Conservation (phyloP, 129 eudicot genomes). For the Centrapalus pauciflorus region DNA sequence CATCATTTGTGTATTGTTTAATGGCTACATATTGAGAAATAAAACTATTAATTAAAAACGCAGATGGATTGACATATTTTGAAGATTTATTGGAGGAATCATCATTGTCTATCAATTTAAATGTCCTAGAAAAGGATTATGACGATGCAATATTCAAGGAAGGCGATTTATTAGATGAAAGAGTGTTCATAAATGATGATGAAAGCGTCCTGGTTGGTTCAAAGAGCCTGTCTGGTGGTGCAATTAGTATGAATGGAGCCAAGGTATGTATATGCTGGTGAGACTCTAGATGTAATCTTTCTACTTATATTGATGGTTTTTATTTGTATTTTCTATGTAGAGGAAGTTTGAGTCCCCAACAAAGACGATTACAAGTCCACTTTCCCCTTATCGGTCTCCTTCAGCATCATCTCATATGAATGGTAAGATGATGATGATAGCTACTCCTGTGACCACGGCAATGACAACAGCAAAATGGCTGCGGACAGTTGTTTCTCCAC, state of each 20-base stretch:
- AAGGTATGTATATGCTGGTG: constrained; percentile 84
- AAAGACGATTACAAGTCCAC: constrained; percentile 76
- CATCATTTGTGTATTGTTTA: background rate
- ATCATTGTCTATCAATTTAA: constrained; percentile 46
- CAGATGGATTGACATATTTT: constrained; percentile 76
- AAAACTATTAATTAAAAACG: constrained; percentile 1
- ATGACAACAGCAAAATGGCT: constrained; percentile 99
- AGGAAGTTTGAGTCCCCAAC: constrained; percentile 88
- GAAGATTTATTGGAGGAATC: constrained; percentile 69
- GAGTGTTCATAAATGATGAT: constrained; percentile 68
- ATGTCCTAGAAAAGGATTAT: constrained; percentile 71
- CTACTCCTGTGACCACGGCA: constrained; percentile 94
- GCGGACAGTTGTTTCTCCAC: constrained; percentile 74
- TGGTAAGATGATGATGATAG: constrained; percentile 35
- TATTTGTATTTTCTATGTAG: constrained; percentile 37
- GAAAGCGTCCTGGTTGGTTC: constrained; percentile 86
- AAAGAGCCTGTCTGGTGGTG: constrained; percentile 88
- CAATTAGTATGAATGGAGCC: constrained; percentile 47
- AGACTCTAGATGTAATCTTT: too few relatives aligned
- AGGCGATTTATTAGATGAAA: constrained; percentile 85
- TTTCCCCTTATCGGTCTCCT: constrained; percentile 90
- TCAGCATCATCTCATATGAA: constrained; percentile 25
- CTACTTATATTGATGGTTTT: background rate
- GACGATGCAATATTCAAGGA: constrained; percentile 48
- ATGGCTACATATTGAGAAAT: background rate